phyloP scores from a whole-genome alignment of 768 basidiomycete genomes.

The Melanogaster broomeanus region DNA sequence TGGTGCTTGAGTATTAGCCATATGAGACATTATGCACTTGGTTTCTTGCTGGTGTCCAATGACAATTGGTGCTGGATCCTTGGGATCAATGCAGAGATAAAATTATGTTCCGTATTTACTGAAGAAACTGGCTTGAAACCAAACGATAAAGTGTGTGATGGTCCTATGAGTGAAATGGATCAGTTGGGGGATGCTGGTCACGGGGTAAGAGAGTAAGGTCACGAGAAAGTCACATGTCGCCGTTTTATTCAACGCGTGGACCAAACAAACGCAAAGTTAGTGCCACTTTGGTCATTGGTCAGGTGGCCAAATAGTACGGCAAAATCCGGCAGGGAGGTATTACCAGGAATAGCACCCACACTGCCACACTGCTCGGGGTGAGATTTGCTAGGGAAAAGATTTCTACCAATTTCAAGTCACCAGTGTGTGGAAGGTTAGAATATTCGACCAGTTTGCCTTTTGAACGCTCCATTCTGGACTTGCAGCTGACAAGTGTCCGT shows the following conservation, averaged over 20 bases:
- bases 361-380: no score
- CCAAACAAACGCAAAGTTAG: slow-evolving; percentile 35
- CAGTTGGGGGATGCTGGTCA: slow-evolving; percentile 36
- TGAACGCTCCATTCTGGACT: no score
- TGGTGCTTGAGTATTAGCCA: slow-evolving; percentile 12
- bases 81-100: background rate
- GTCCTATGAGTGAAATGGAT: slow-evolving; percentile 8
- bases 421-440: no score
- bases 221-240: slow-evolving; percentile 44
- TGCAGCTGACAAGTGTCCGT: no score
- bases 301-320: background rate
- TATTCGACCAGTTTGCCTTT: no score
- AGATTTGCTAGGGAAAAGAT: no score
- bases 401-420: no score
- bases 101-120: background rate
- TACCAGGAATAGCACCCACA: no score
- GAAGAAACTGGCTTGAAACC: no score
- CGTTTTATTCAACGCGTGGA: slow-evolving; percentile 32
- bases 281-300: slow-evolving; percentile 5
- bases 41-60: no score
- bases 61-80: no score
- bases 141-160: background rate
- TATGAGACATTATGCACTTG: slow-evolving; percentile 12
- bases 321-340: background rate
- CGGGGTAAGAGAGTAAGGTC: slow-evolving; percentile 42